Evolutionary conservation across 257 asterid genomes (phyloP).

Genomic region (Forsythia viridissima): DNA sequence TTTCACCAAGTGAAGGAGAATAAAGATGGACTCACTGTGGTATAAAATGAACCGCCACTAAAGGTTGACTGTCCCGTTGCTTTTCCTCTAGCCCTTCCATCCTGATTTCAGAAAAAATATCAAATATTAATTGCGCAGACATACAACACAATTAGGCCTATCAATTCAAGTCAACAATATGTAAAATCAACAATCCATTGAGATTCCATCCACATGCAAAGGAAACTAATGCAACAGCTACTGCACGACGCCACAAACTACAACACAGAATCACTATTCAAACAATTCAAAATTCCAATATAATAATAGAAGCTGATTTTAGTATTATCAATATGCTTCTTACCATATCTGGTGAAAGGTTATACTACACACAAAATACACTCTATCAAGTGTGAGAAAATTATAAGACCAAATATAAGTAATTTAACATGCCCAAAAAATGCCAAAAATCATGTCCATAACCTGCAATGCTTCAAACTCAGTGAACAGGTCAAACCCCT

Average conservation of each 20-base stretch:
- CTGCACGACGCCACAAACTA: no score
- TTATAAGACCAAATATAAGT: background rate
- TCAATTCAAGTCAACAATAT: background rate
- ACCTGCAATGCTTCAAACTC: background rate
- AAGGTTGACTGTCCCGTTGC: constrained; percentile 34
- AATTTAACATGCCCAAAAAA: background rate
- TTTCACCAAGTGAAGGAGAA: background rate
- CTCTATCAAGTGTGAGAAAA: background rate
- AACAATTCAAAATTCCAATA: background rate
- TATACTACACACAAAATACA: background rate
- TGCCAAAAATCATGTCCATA: background rate
- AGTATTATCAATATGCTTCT: background rate
- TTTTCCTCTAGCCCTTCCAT: constrained; percentile 45
- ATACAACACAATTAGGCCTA: background rate
- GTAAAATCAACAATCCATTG: background rate
- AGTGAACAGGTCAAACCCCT: background rate
- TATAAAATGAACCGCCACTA: constrained; percentile 45
- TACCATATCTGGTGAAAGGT: background rate
- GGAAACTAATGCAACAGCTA: background rate
- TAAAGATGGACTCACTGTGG: constrained; percentile 34
- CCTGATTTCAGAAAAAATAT: constrained; percentile 29
- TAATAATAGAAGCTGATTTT: no score
- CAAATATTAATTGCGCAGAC: background rate
- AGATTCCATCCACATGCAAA: background rate
- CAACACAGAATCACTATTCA: background rate